Evolutionary conservation across 2,329 filamentous ascomycete species (phyloP).

Genomic region (Bisporella sp.): DNA sequence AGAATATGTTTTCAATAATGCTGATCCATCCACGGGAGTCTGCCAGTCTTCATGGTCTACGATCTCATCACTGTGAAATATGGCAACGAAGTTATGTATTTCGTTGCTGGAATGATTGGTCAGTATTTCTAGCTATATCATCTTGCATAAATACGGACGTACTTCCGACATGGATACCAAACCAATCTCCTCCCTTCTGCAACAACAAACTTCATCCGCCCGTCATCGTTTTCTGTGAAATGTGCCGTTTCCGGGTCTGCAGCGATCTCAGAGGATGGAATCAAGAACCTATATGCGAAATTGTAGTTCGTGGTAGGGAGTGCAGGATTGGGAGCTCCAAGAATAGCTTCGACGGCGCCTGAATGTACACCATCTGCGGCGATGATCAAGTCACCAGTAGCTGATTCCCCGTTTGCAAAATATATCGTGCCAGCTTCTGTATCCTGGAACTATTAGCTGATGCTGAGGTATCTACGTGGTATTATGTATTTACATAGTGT

Average conservation of each 20-base stretch:
- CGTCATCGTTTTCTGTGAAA: constrained; percentile 17
- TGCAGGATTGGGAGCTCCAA: constrained; percentile 3
- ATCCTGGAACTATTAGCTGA: neutral
- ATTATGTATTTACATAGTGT: neutral
- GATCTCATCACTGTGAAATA: constrained; percentile 43
- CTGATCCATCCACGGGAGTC: constrained; percentile 28
- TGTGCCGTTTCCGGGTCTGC: constrained; percentile 24
- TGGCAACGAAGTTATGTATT: constrained; percentile 41
- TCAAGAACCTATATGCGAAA: constrained; percentile 25
- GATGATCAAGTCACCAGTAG: constrained; percentile 29
- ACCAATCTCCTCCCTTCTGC: constrained; percentile 26
- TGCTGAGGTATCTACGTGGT: neutral
- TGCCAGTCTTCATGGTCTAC: constrained; percentile 28
- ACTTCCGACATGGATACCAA: constrained; percentile 9
- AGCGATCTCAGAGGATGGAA: constrained; percentile 21
- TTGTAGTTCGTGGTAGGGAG: constrained; percentile 6
- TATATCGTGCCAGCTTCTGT: constrained; percentile 24
- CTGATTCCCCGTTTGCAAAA: constrained; percentile 31
- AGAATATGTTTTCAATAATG: constrained; percentile 32
- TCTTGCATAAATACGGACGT: constrained; percentile 35
- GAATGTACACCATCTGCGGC: constrained; percentile 30
- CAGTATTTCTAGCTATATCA: constrained; percentile 30
- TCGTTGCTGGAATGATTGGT: constrained; percentile 24
- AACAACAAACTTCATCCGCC: neutral
- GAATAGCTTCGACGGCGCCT: constrained; percentile 3